phyloP scores from a whole-genome alignment of 306 rosid genomes.

The Elaeagnus macrophylla region DNA sequence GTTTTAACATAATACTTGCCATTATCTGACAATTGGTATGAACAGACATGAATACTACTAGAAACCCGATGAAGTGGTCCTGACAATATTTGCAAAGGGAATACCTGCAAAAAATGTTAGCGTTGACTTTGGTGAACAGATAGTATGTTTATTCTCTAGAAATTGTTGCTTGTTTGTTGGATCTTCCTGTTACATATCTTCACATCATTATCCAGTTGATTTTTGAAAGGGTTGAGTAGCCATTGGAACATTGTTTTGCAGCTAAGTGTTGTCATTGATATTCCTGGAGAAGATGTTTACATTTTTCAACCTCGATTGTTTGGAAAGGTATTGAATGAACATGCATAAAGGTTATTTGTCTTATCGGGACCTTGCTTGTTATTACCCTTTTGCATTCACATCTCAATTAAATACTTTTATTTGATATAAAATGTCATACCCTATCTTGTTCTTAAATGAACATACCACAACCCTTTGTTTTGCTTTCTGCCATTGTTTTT shows the following conservation, averaged over 20 bases:
- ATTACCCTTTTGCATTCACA: not conserved
- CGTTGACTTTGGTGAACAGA: conserved; percentile 20
- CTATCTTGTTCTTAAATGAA: not conserved
- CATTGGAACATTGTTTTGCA: not conserved
- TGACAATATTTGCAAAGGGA: conserved; percentile 17
- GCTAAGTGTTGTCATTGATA: conserved; percentile 10
- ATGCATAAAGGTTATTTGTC: not conserved
- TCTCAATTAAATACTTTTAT: not conserved
- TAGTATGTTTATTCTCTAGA: conserved; percentile 9
- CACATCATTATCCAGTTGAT: not conserved
- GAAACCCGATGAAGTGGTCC: conserved; percentile 17
- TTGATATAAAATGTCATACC: not conserved
- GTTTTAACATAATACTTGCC: not conserved
- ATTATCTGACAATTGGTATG: conserved; percentile 10
- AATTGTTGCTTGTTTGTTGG: not conserved
- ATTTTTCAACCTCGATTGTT: conserved; percentile 14
- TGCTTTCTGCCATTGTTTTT: not conserved
- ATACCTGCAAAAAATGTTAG: conserved; percentile 1
- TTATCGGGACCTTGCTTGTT: not conserved
- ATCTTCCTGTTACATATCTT: not conserved
- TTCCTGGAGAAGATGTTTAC: conserved; percentile 14
- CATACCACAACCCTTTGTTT: not conserved
- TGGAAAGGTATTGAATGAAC: conserved; percentile 9
- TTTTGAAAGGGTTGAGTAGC: not conserved
- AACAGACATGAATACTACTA: conserved; percentile 16